Evolutionary conservation across 495 filamentous ascomycete species (phyloP).

Genomic region (Cercophora newfieldiana): DNA sequence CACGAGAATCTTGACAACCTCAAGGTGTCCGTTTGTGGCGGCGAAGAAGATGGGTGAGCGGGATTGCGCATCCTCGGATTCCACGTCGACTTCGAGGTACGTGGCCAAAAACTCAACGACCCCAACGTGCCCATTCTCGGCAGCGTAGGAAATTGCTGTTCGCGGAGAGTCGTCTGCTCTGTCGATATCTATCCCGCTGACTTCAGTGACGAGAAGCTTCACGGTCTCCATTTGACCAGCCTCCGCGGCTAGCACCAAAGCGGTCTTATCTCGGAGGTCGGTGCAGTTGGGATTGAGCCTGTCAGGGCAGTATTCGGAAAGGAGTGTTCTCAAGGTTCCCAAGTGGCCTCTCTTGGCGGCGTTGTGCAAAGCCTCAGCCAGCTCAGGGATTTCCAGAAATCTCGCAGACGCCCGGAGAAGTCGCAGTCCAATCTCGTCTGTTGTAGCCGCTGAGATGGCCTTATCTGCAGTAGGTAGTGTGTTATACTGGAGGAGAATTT

Average conservation of each 20-base stretch:
- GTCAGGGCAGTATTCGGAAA: background rate
- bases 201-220: background rate
- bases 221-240: constrained; percentile 7
- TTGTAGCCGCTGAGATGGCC: background rate
- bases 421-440: background rate
- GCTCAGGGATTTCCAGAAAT: background rate
- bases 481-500: background rate
- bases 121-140: constrained; percentile 1
- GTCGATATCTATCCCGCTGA: background rate
- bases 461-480: background rate
- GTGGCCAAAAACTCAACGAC: background rate
- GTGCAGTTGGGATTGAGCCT: background rate
- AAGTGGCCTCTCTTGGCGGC: background rate
- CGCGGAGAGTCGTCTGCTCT: background rate
- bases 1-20: background rate
- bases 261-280: background rate
- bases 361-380: background rate
- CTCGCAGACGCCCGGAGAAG: background rate
- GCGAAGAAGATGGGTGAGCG: background rate
- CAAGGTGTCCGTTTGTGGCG: constrained; percentile 3
- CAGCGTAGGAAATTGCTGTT: constrained; percentile 6
- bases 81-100: background rate
- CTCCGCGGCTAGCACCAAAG: background rate
- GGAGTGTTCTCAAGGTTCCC: background rate
- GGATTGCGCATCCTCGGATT: background rate